Conservation (phyloP, 2,329 filamentous ascomycete species). For the Calonectria montana region DNA sequence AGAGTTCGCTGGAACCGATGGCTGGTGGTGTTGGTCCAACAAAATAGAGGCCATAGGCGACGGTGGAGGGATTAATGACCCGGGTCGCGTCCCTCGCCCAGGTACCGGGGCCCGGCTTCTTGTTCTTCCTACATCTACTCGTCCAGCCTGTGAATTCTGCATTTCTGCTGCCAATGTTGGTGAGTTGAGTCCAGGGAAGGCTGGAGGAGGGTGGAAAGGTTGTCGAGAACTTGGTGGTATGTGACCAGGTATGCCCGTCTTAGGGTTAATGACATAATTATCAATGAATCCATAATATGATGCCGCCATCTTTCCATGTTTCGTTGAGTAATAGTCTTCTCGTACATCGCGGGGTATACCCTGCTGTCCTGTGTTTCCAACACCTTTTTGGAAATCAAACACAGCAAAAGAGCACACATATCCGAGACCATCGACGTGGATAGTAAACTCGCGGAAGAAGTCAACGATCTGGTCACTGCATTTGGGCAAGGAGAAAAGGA, state of each 20-base stretch:
- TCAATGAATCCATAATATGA: constrained; percentile 96
- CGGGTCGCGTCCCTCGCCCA: constrained; percentile 43
- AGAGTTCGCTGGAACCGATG: constrained; percentile 58
- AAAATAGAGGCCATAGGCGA: constrained; percentile 80
- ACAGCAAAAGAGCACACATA: constrained; percentile 98
- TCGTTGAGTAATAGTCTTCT: constrained; percentile 93
- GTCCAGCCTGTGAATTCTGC: constrained; percentile 59
- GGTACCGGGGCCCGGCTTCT: constrained; percentile 54
- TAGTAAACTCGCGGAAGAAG: constrained; percentile 97
- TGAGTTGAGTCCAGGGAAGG: constrained; percentile 78
- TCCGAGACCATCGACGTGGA: constrained; percentile 95
- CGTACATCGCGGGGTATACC: constrained; percentile 72
- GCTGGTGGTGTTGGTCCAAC: constrained; percentile 81
- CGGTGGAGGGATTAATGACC: constrained; percentile 59
- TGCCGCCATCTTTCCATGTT: constrained; percentile 98
- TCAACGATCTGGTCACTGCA: constrained; percentile 95
- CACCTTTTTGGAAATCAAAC: constrained; percentile 93
- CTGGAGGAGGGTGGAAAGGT: constrained; percentile 79
- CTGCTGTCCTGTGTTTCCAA: constrained; percentile 56
- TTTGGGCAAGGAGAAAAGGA: constrained; percentile 86
- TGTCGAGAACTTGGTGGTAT: constrained; percentile 63
- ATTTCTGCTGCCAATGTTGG: constrained; percentile 68
- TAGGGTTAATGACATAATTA: constrained; percentile 84
- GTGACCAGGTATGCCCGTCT: constrained; percentile 72
- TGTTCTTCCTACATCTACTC: constrained; percentile 56